Base-by-base conservation (phyloP, 371 early-diverging fungal genomes). In the Mortierella sp. region DNA sequence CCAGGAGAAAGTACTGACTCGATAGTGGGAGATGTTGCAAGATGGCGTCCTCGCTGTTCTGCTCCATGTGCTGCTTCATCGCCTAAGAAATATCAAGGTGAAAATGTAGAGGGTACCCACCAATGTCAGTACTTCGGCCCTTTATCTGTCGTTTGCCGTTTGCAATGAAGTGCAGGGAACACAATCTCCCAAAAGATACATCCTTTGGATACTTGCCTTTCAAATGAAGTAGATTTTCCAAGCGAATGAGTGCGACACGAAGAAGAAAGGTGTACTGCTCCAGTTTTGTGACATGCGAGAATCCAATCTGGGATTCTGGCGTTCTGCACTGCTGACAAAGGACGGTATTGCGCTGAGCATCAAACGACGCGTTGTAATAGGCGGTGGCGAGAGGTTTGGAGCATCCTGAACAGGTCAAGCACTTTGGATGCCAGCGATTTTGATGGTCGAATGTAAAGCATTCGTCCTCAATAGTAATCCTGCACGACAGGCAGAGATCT, bases 231-330 rank as follows among this genome's bases (percentile, higher is more conserved):
- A 93, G 79, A 43, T 86, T 87, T 66, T 92, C 94, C 27, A 96
- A 85, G 9, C 96, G 84, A 61, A 91, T 88, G 57, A 96, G 85
- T 9, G 96, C 95, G 24, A 95, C 92, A 16, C 92, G 83, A 68
- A 97, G 83, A 41, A 96, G 74, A 66, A 94, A 96, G 14, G 93
- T 90, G 66, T 94, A 97, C 74, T 97, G 96, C 57, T 94, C 88
- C 14, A 97, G 84, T 67, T 92, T 91, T n/a, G 96, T 88, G 5
- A 96, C 90, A 63, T 86, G 83, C 64, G 87, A 84, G 50, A 95
- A 91, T 37, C 84, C 92, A 12, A 79, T 78, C 17, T 56, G 46
- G 7, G 79, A 69, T 6, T 63, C 86, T 21, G 67, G 85, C 63
- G 70, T 78, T 74, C 81, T 50, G 83, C 85, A 63, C 88, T 90